Evolutionary conservation across 495 filamentous ascomycete species (phyloP).

Genomic region (Cairneyella variabilis): DNA sequence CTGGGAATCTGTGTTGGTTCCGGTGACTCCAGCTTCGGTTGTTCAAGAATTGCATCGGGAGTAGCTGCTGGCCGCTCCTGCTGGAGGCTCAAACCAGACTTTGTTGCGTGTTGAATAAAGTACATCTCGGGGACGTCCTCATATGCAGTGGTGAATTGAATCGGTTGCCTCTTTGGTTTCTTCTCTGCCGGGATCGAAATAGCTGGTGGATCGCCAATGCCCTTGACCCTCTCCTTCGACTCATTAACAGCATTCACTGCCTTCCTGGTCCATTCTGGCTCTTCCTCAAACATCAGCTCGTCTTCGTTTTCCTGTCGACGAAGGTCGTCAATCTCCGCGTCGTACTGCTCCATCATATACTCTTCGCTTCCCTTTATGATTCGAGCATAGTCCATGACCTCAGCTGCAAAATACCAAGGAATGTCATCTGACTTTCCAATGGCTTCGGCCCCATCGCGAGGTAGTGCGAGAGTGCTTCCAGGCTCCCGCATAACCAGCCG

Average conservation of each 20-base stretch:
- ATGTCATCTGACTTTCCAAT: slow-evolving; percentile 66
- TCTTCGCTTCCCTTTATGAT: slow-evolving; percentile 92
- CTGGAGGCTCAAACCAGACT: slow-evolving; percentile 32
- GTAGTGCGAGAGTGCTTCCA: slow-evolving; percentile 80
- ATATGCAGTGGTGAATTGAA: slow-evolving; percentile 39
- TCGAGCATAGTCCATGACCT: slow-evolving; percentile 89
- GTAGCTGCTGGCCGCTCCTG: neutral
- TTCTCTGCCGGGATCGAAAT: slow-evolving; percentile 47
- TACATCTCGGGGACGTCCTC: slow-evolving; percentile 54
- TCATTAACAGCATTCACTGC: slow-evolving; percentile 68
- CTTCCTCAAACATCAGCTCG: slow-evolving; percentile 89
- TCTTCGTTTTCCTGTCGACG: slow-evolving; percentile 78
- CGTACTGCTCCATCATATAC: slow-evolving; percentile 79
- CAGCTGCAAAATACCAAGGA: slow-evolving; percentile 91
- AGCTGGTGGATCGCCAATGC: slow-evolving; percentile 67
- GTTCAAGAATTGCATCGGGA: neutral
- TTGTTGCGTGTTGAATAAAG: slow-evolving; percentile 41
- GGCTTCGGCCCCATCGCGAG: slow-evolving; percentile 74
- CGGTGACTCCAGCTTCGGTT: slow-evolving; percentile 11
- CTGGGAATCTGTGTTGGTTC: neutral
- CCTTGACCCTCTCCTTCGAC: slow-evolving; percentile 66
- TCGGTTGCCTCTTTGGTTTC: slow-evolving; percentile 28
- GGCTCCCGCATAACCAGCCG: slow-evolving; percentile 75
- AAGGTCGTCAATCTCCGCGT: slow-evolving; percentile 71
- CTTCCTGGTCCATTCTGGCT: slow-evolving; percentile 85